phyloP scores from a whole-genome alignment of 805 yeast species.

The Lipomyces spencermartinsiae region DNA sequence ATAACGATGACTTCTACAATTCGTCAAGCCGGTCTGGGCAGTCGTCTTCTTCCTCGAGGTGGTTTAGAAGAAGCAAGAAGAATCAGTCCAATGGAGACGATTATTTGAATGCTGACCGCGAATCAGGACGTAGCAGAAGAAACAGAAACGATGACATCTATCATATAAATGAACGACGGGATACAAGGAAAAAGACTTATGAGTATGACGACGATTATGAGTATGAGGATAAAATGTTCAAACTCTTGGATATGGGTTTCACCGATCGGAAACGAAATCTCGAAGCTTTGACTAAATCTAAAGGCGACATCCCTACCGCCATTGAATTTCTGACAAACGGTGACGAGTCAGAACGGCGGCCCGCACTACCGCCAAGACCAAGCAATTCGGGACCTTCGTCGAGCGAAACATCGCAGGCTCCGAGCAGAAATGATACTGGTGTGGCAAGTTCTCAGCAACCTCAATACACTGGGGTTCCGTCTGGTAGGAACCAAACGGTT shows the following conservation, averaged over 20 bases:
- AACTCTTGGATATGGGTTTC: conserved; percentile 62
- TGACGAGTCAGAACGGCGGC: conserved; percentile 25
- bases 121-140: not conserved
- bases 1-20: conserved; percentile 7
- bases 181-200: conserved; percentile 8
- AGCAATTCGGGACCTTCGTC: conserved; percentile 16
- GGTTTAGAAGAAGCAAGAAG: conserved; percentile 30
- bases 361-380: conserved; percentile 32
- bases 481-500: conserved; percentile 10
- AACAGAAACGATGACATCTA: not conserved
- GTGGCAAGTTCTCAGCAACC: conserved; percentile 3
- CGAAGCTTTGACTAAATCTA: conserved; percentile 66
- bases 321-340: conserved; percentile 50
- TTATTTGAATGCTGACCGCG: conserved; percentile 5
- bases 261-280: conserved; percentile 60
- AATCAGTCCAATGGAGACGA: conserved; percentile 8
- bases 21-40: conserved; percentile 5
- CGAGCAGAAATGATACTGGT: conserved; percentile 14
- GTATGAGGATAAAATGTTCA: conserved; percentile 51
- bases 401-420: conserved; percentile 6
- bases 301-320: conserved; percentile 67
- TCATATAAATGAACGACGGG: not conserved
- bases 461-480: conserved; percentile 5
- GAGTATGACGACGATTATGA: conserved; percentile 34
- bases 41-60: conserved; percentile 16